Evolutionary conservation across 371 early-diverging fungal genomes (phyloP).

Genomic region (Apophysomyces ossiformis): DNA sequence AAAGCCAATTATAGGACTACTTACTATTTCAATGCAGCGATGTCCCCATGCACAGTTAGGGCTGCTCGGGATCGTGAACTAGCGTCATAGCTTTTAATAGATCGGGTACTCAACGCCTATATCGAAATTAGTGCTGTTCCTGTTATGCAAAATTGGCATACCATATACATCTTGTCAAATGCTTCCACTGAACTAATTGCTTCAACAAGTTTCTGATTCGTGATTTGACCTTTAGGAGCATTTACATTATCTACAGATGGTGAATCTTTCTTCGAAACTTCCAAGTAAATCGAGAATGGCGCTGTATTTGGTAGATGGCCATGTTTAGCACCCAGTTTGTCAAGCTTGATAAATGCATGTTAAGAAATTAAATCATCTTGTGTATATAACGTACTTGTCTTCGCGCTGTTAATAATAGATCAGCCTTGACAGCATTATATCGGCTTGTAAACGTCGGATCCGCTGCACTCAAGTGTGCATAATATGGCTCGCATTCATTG

Average conservation of each 20-base stretch:
- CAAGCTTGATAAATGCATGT: slow-evolving; percentile 53
- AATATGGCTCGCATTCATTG: slow-evolving; percentile 75
- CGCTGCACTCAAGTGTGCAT: slow-evolving; percentile 44
- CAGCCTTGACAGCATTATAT: slow-evolving; percentile 78
- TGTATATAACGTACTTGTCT: slow-evolving; percentile 55
- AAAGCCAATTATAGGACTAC: slow-evolving; percentile 15
- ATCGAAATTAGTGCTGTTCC: neutral
- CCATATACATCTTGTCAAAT: slow-evolving; percentile 81
- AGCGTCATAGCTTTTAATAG: slow-evolving; percentile 72
- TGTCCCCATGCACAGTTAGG: slow-evolving; percentile 71
- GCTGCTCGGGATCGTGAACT: slow-evolving; percentile 67
- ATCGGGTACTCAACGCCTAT: slow-evolving; percentile 64
- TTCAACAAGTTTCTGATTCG: slow-evolving; percentile 68
- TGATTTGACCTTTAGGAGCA: slow-evolving; percentile 43
- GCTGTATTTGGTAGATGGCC: slow-evolving; percentile 55
- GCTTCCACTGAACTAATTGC: slow-evolving; percentile 65
- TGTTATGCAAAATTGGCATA: slow-evolving; percentile 20
- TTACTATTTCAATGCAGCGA: slow-evolving; percentile 81
- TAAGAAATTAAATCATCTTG: neutral
- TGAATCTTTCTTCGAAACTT: slow-evolving; percentile 25
- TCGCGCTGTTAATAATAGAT: slow-evolving; percentile 76
- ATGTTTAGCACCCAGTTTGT: slow-evolving; percentile 70
- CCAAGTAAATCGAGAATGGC: slow-evolving; percentile 63
- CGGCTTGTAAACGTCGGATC: slow-evolving; percentile 50
- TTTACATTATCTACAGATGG: slow-evolving; percentile 17